Evolutionary conservation across 2,329 filamentous ascomycete genomes (phyloP), one percentile per base, ranked within the genome.

Genomic region (Penicillium sp.): DNA sequence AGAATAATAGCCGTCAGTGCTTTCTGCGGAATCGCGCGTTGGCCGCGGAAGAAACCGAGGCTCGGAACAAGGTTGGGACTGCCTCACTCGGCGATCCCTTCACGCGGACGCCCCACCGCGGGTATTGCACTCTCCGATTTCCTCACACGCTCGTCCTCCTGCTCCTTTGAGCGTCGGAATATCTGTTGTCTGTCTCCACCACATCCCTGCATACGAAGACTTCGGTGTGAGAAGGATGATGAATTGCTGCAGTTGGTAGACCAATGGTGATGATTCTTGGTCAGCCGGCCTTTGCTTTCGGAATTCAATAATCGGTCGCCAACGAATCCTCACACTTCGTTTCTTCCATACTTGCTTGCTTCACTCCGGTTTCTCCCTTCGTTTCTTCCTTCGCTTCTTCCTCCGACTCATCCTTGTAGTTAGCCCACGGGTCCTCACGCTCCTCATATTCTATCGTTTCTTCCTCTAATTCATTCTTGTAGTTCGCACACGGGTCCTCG

Each of bases 1-100:
- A 33, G 41, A 26, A 27, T 34, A 29, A 40, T 37, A 10, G n/a
- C 43, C 6, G 18, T n/a, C n/a, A n/a, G n/a, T 17, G 34, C 17
- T 21, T n/a, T 45, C 40, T 37, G 39, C 42, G 45, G 50, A 55
- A 52, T 34, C 41, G 33, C 51, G 49, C 43, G 43, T 40, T 39
- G 30, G 33, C 23, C 37, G 33, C 51, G 51, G 49, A 55, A 62
- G 44, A 45, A 50, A 59, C 65, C 65, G 65, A 67, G 65, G 65
- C 55, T 65, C 61, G 63, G 63, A 59, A 61, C 30, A 49, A 49
- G 52, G 52, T 54, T 52, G 39, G 44, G 33, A 46, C 27, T 58
- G 50, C 55, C 55, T 49, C 7, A 47, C 48, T 54, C 33, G 52
- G 54, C 53, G 15, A 37, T 36, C 40, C 41, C 51, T 45, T 46